phyloP scores from a whole-genome alignment of 257 asterid genomes.

The Asclepias syriaca region DNA sequence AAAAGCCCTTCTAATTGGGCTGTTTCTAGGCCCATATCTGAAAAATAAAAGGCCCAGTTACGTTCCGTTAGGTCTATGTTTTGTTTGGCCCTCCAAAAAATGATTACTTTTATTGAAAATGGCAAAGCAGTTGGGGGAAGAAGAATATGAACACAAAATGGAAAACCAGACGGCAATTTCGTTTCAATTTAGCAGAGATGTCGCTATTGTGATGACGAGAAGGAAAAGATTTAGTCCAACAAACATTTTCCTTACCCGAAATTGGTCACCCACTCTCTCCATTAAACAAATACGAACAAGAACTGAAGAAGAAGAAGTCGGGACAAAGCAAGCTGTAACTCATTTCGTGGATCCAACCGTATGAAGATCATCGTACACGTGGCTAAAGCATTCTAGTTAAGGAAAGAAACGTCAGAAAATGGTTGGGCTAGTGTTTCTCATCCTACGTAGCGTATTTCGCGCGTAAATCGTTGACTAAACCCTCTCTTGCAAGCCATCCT shows the following conservation, averaged over 20 bases:
- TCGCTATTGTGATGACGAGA: conserved; percentile 1
- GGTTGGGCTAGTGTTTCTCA: neutral
- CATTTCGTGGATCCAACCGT: neutral
- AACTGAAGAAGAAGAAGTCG: neutral
- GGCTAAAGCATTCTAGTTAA: conserved; percentile 1
- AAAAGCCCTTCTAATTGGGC: too few species aligned
- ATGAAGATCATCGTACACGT: neutral
- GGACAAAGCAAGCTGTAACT: neutral
- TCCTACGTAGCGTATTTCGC: neutral
- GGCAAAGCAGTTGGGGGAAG: neutral
- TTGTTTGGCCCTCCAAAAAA: too few species aligned
- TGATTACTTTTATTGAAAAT: neutral
- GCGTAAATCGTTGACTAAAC: conserved; percentile 14
- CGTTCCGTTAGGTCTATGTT: too few species aligned
- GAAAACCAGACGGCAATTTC: neutral
- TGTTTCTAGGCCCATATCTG: too few species aligned
- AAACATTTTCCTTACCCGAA: neutral
- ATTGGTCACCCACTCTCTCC: neutral
- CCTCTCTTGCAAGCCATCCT: neutral
- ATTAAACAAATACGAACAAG: neutral
- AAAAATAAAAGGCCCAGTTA: too few species aligned
- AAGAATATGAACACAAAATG: neutral
- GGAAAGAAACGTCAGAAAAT: conserved; percentile 5
- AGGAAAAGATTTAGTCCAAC: neutral
- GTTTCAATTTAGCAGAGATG: neutral